Conservation (phyloP, 371 early-diverging fungal genomes). For the Capillidium heterosporum region DNA sequence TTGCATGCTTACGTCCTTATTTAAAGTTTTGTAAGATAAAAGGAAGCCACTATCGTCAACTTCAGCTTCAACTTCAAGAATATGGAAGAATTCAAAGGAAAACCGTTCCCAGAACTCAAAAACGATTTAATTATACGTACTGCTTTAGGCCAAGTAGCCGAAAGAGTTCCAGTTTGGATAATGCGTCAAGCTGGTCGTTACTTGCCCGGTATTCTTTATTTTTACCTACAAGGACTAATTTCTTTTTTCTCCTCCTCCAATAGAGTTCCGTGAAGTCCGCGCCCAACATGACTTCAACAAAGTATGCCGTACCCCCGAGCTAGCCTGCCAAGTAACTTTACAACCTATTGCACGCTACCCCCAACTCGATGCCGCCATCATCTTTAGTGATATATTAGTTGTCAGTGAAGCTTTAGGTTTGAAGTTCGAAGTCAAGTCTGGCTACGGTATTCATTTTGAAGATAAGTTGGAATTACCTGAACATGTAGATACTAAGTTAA, state of each 20-base stretch:
- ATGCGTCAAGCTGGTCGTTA: constrained; percentile 98
- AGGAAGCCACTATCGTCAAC: no score
- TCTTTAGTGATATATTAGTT: constrained; percentile 94
- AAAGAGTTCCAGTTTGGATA: constrained; percentile 91
- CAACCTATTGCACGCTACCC: constrained; percentile 90
- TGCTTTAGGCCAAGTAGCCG: constrained; percentile 67
- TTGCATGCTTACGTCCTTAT: no score
- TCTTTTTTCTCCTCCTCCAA: not conserved
- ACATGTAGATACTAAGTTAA: constrained; percentile 43
- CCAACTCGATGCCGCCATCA: constrained; percentile 88
- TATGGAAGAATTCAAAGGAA: no score
- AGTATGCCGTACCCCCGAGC: constrained; percentile 79
- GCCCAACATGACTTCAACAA: constrained; percentile 82
- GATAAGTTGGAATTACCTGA: constrained; percentile 53
- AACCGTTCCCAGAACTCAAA: constrained; percentile 57
- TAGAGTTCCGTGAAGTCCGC: constrained; percentile 77
- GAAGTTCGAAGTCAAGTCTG: constrained; percentile 81
- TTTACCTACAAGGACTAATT: not conserved
- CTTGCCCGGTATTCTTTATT: constrained; percentile 49
- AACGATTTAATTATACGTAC: constrained; percentile 83
- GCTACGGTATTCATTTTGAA: constrained; percentile 84
- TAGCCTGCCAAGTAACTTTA: constrained; percentile 86
- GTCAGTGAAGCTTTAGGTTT: constrained; percentile 94
- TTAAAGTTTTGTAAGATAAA: no score
- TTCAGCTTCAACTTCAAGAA: no score